phyloP scores from a whole-genome alignment of 371 early-diverging fungal genomes.

The Mucor circinelloides region DNA sequence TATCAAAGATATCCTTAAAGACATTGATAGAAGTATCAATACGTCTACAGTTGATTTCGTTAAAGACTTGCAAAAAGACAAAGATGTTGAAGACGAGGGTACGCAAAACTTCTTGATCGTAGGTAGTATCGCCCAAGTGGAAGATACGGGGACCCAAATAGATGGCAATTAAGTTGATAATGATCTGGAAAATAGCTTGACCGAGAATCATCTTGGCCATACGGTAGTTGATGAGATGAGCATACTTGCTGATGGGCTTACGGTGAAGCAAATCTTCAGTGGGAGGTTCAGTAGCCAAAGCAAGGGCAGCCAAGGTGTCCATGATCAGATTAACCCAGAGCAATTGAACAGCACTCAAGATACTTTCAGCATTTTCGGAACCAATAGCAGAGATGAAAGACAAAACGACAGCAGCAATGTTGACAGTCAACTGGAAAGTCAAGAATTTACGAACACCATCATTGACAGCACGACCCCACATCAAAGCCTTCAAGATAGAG shows the following conservation, averaged over 20 bases:
- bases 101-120: conserved; percentile 58
- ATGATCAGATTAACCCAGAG: conserved; percentile 98
- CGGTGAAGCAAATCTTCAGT: conserved; percentile 85
- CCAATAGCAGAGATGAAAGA: conserved; percentile 91
- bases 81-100: conserved; percentile 95
- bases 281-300: conserved; percentile 97
- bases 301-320: conserved; percentile 97
- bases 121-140: conserved; percentile 48
- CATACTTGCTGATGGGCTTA: conserved; percentile 75
- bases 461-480: conserved; percentile 96
- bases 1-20: conserved; percentile 77
- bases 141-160: conserved; percentile 68
- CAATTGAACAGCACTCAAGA: conserved; percentile 95
- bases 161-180: conserved; percentile 63
- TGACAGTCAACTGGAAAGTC: conserved; percentile 96
- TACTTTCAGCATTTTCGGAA: conserved; percentile 95
- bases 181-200: conserved; percentile 85
- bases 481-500: conserved; percentile 86
- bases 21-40: conserved; percentile 82
- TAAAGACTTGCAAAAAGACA: conserved; percentile 95
- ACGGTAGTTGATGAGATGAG: conserved; percentile 80
- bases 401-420: conserved; percentile 83
- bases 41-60: conserved; percentile 84
- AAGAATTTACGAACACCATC: conserved; percentile 95
- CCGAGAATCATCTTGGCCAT: conserved; percentile 95